These are phyloP conservation scores for Alternaria sp. DNA, from an alignment of 2,329 filamentous ascomycete species.

Conservation along the genomic window DNA sequence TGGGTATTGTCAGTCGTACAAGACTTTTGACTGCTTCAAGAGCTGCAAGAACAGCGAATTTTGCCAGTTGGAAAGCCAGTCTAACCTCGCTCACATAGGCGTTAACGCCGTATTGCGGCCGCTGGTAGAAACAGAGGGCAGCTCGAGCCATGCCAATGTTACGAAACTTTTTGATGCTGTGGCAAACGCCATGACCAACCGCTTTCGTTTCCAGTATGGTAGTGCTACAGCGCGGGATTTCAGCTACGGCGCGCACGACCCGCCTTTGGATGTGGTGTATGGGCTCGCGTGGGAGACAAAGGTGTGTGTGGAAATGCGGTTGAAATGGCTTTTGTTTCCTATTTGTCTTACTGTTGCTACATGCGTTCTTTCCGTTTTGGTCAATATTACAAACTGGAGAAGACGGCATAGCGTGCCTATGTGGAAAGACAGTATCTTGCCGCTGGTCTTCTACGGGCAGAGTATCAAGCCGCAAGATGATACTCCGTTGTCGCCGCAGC, in stretches of 20 bases:
- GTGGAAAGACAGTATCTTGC: neutral
- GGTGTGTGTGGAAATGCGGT: neutral
- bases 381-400: neutral
- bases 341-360: neutral
- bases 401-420: neutral
- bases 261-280: neutral
- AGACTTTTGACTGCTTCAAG: neutral
- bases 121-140: neutral
- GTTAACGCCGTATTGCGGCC: neutral
- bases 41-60: neutral
- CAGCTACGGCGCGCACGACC: neutral
- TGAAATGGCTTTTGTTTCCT: neutral
- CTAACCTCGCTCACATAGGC: neutral
- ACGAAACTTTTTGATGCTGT: neutral
- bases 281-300: neutral
- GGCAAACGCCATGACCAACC: neutral
- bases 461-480: neutral
- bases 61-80: neutral
- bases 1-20: neutral
- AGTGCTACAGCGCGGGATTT: neutral
- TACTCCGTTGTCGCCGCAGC: neutral
- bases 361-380: neutral
- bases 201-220: neutral
- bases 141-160: neutral
- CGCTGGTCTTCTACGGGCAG: neutral